Conservation (phyloP, 208 protist species). For the Trichomonas vaginalis region DNA sequence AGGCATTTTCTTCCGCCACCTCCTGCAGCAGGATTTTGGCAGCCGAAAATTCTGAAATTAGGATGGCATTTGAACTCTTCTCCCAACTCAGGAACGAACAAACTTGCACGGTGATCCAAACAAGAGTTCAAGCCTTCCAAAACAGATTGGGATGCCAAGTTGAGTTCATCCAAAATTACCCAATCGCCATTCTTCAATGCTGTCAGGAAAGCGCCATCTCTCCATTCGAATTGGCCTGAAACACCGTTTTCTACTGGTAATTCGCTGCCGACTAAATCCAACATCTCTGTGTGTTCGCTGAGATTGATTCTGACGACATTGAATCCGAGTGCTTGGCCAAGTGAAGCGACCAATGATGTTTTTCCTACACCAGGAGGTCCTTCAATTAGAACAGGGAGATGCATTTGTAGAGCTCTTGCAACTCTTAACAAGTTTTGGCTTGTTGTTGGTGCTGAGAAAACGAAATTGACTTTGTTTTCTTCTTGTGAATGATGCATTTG, state of each 20-base stretch:
- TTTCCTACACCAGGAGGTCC: slow-evolving; percentile 71
- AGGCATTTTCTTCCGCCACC: slow-evolving; percentile 96
- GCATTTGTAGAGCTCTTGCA: slow-evolving; percentile 62
- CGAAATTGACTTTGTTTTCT: background rate
- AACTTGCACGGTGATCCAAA: slow-evolving; percentile 85
- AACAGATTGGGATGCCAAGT: slow-evolving; percentile 94
- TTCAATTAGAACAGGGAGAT: slow-evolving; percentile 67
- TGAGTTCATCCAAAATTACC: slow-evolving; percentile 99
- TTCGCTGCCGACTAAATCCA: slow-evolving; percentile 76
- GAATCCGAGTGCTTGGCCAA: slow-evolving; percentile 56
- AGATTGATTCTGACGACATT: slow-evolving; percentile 97
- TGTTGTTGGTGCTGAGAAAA: slow-evolving; percentile 78
- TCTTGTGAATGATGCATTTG: background rate
- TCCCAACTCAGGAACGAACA: slow-evolving; percentile 67
- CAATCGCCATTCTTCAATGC: slow-evolving; percentile 68
- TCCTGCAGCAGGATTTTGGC: slow-evolving; percentile 87
- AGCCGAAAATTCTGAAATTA: slow-evolving; percentile 91
- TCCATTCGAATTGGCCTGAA: slow-evolving; percentile 29
- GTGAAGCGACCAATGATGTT: slow-evolving; percentile 83
- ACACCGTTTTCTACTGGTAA: slow-evolving; percentile 55
- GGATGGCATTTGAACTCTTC: slow-evolving; percentile 49
- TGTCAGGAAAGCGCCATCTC: slow-evolving; percentile 61
- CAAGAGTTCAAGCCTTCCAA: slow-evolving; percentile 90
- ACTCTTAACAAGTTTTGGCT: slow-evolving; percentile 80
- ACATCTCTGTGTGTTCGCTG: slow-evolving; percentile 99